Evolutionary conservation across 2,329 filamentous ascomycete species (phyloP), one percentile per base, ranked within the genome.

Genomic region (Domatiomyces catenatus): DNA sequence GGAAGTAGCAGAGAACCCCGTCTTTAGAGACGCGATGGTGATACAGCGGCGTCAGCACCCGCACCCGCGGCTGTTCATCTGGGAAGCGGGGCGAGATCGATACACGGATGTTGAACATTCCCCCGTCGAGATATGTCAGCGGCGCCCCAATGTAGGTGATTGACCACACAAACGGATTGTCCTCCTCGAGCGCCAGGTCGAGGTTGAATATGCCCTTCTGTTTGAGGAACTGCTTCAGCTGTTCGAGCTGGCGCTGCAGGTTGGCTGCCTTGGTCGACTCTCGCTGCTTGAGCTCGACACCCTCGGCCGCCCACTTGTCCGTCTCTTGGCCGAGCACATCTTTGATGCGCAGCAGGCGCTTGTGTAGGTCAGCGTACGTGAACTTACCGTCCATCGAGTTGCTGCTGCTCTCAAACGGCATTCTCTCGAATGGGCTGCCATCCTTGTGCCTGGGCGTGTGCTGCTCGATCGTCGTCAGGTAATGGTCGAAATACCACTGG

Each of bases 401-500:
- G 53, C 72, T 77, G 0, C 64, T 62, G 43, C 77, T 76, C 63
- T 98, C 92, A 58, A 98, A 98, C 0, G 87, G 86, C 86, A 94
- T 94, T 48, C 75, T 76, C n/a, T 71, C 66, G 61, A 98, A 96
- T 0, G 64, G 54, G 39, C 78, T 69, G 2, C 78, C 76, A 53
- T 83, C 79, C 54, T 76, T 75, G 50, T 82, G 77, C 58, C 85
- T 79, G 22, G 70, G 65, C 26, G 69, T 65, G 24, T 81, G 84
- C 53, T 80, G 75, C 39, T 80, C 73, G 48, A 94, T 81, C 1
- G 83, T 76, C 2, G 75, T 71, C 19, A 92, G 71, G 62, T 96
- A 96, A 2, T 84, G 84, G 58, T 93, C 84, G 65, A 86, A 94
- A 68, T 96, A 96, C 92, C 92, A 96, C 12, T 96, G 71, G 63